Evolutionary conservation across 148 eudicot species (phyloP), one percentile per base, ranked within the genome.

Genomic region (Drosera capensis): DNA sequence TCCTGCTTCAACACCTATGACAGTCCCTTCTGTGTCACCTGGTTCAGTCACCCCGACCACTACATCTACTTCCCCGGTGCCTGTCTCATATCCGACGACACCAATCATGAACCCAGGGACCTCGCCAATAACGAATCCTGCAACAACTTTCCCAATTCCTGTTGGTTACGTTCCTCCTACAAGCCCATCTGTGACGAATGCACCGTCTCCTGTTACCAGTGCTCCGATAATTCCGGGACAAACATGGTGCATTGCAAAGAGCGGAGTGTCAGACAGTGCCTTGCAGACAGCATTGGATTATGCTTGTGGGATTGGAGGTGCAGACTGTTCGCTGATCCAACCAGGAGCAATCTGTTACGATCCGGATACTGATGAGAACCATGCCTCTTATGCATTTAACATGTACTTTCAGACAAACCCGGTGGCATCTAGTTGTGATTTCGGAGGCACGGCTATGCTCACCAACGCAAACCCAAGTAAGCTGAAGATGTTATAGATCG

Each of bases 381-480:
- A 90, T 48, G 95, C 99, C 8, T 90, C 99, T 1, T 78, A 56
- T 56, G 99, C 99, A 3, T 90, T 90, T 34, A 90, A 90, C 45
- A 78, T 71, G 46, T 85, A 84, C 40, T 90, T 58, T 51, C 93
- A 85, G 60, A 84, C 65, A 61, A 90, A 81, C 31, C 95, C 95
- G 1, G 59, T 20, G 1, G 56, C 68, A 41, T 59, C 87, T 11
- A 90, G 95, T 63, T 90, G 99, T 57, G 88, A 80, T 43, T 90
- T 90, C 64, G 88, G 86, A 5, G 99, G 99, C 9, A 40, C 65
- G 55, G 99, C 88, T 19, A 29, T 39, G 43, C 15, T 74, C 5
- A 82, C 84, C 35, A 75, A 66, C 57, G 42, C 54, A 8, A 74
- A 90, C 61, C 99, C 99, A 63, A 90, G 99, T 90, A 85, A 75